Evolutionary conservation across 441 rosid genomes (phyloP), one percentile per base, ranked within the genome.

Genomic region (Sinapis alba): DNA sequence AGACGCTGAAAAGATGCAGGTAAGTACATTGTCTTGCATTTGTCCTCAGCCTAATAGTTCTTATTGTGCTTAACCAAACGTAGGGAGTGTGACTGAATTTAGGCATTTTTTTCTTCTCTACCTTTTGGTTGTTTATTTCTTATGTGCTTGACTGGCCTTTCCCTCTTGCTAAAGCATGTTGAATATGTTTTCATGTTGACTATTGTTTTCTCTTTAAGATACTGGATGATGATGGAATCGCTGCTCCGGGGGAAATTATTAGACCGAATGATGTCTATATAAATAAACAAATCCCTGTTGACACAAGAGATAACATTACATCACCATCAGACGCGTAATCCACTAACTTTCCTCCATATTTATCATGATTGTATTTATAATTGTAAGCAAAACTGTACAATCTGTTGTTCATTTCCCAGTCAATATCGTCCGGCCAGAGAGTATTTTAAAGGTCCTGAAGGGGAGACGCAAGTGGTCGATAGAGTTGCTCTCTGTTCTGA

Each of bases 231-330:
- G 99, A 95, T 75, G 99, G 99, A 68, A 69, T 95, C 21, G 98
- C 95, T 76, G 62, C 97, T 62, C 99, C 98, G 23, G 99, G 98
- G 36, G 95, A 95, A 87, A 89, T 89, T 71, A 91, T 95, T 68
- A 85, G 89, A 74, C 80, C 85, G 7, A 79, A 80, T 70, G 97
- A 93, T 80, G 61, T 89, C 58, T 87, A 86, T 64, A 63, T 93
- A 78, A 87, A 91, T 69, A 91, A 91, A 83, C 85, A 90, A 81
- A 61, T 85, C 63, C 93, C 98, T 23, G 15, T 84, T 12, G 77
- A 73, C 27, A 84, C 91, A 38, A 80, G 68, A 80, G 84, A 81
- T 12, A 60, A 61, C 2, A 19, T 21, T 41, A 72, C 34, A 79
- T 32, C 89, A 61, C 77, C 84, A 69, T 30, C 80, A 19, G 92